Conservation (phyloP, 495 filamentous ascomycete genomes). For the Hyaloscypha variabilis region DNA sequence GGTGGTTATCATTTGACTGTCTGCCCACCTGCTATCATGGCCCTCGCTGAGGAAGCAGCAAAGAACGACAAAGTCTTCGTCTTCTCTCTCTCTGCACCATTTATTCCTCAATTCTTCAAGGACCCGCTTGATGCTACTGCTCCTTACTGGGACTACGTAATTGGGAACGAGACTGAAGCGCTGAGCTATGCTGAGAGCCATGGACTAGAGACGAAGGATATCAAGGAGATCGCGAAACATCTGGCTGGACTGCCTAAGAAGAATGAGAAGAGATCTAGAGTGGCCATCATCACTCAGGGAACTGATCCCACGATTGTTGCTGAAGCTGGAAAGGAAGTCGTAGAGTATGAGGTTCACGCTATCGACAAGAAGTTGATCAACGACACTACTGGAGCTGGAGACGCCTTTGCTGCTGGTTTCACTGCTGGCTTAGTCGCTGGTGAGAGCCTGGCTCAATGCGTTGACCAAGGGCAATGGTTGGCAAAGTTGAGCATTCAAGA, state of each 20-base stretch:
- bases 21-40: slow-evolving; percentile 85
- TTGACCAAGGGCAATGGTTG: slow-evolving; percentile 95
- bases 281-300: slow-evolving; percentile 92
- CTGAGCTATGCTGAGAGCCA: slow-evolving; percentile 82
- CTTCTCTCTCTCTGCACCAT: slow-evolving; percentile 89
- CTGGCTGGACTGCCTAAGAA: slow-evolving; percentile 88
- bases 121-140: slow-evolving; percentile 82
- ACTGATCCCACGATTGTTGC: slow-evolving; percentile 86
- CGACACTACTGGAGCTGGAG: slow-evolving; percentile 96
- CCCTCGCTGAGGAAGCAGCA: slow-evolving; percentile 87
- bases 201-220: slow-evolving; percentile 68
- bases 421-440: slow-evolving; percentile 84
- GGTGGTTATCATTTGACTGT: slow-evolving; percentile 91
- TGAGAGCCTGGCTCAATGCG: slow-evolving; percentile 69
- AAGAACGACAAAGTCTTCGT: slow-evolving; percentile 88
- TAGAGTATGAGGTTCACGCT: slow-evolving; percentile 77
- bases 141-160: slow-evolving; percentile 93
- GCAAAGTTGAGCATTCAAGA: slow-evolving; percentile 91
- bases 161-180: slow-evolving; percentile 97
- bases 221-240: slow-evolving; percentile 84
- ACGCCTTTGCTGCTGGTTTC: slow-evolving; percentile 96
- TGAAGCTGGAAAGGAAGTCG: slow-evolving; percentile 61
- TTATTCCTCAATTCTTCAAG: slow-evolving; percentile 98
- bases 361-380: slow-evolving; percentile 76
- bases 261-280: slow-evolving; percentile 76